Evolutionary conservation across 2,329 filamentous ascomycete genomes (phyloP).

Genomic region (Aspergillus ochraceus): DNA sequence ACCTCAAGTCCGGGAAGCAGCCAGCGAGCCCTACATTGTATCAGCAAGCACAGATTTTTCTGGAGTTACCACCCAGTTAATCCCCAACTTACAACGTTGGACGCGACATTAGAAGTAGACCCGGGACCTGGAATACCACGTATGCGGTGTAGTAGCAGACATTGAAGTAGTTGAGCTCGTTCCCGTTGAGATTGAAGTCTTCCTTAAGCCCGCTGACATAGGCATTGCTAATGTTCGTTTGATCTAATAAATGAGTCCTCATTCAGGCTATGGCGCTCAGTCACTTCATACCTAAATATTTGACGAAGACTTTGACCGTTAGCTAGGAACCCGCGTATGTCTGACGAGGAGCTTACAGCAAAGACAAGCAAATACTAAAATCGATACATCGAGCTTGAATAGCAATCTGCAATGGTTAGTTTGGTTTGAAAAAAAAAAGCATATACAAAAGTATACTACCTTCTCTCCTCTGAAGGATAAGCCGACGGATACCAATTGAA

Average conservation of each 20-base stretch:
- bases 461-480: constrained; percentile 31
- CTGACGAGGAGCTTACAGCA: constrained; percentile 26
- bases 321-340: neutral
- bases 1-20: constrained; percentile 33
- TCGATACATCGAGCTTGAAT: constrained; percentile 34
- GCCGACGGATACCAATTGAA: constrained; percentile 36
- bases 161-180: constrained; percentile 34
- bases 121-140: constrained; percentile 33
- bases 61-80: neutral
- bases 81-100: constrained; percentile 24
- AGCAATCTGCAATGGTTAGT: constrained; percentile 22
- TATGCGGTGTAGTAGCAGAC: constrained; percentile 33
- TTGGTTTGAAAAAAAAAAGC: neutral
- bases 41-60: too few species aligned
- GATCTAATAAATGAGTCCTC: constrained; percentile 17
- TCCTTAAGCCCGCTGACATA: constrained; percentile 36
- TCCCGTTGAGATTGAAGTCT: constrained; percentile 30
- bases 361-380: constrained; percentile 31
- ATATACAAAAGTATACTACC: constrained; percentile 13
- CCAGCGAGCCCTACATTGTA: constrained; percentile 23
- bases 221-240: constrained; percentile 36
- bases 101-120: constrained; percentile 30
- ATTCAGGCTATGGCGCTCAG: neutral
- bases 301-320: constrained; percentile 25
- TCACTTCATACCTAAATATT: constrained; percentile 23